These are phyloP conservation scores for Dioscorea alata DNA, from an alignment of 106 monocot species.

Conservation along the genomic window DNA sequence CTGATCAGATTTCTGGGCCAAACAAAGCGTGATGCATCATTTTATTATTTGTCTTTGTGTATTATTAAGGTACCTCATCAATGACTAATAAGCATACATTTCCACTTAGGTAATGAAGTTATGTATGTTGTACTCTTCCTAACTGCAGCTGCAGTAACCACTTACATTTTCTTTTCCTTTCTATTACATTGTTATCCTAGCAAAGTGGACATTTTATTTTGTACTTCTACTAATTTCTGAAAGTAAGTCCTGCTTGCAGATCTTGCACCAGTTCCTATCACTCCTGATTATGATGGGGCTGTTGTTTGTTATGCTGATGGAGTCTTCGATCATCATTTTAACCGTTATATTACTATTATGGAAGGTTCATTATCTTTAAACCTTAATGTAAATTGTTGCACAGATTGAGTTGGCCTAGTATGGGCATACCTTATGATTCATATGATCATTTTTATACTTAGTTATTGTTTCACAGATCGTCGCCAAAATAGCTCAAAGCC, in stretches of 20 bases:
- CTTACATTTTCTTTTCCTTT: no score
- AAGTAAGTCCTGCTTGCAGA: slow-evolving; percentile 20
- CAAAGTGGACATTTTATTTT: not conserved
- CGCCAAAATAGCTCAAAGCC: slow-evolving; percentile 68
- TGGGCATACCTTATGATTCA: not conserved
- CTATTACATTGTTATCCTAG: not conserved
- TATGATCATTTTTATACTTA: not conserved
- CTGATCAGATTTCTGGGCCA: no score
- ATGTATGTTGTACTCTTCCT: no score
- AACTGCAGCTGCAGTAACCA: no score
- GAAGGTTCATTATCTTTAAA: slow-evolving; percentile 43
- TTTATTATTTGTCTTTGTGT: no score
- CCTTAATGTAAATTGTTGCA: no score
- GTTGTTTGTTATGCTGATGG: slow-evolving; percentile 82
- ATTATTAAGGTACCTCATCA: no score
- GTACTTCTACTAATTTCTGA: not conserved
- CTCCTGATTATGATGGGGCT: slow-evolving; percentile 78
- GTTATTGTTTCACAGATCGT: slow-evolving; percentile 40
- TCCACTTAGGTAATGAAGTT: no score
- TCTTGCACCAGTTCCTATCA: slow-evolving; percentile 42
- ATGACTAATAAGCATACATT: no score
- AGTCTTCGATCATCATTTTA: slow-evolving; percentile 57
- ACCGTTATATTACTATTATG: slow-evolving; percentile 78
- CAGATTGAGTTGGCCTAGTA: no score
- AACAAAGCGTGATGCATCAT: no score